Evolutionary conservation across 108 stramenopile genomes (phyloP).

Genomic region (Discostella stelligeroides): DNA sequence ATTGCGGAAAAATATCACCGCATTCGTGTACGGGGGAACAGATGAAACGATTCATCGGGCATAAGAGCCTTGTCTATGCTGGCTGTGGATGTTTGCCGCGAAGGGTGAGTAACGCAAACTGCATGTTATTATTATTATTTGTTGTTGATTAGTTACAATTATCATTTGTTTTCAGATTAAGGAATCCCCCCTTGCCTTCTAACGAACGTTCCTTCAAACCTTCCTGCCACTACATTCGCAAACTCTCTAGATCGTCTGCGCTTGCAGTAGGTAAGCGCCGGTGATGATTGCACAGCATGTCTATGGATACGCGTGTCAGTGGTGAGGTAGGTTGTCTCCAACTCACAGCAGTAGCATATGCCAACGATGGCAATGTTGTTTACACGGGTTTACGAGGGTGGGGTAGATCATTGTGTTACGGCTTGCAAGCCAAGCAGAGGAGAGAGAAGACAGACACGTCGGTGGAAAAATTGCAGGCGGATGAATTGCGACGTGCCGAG

Average conservation of each 20-base stretch:
- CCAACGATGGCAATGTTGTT: constrained; percentile 61
- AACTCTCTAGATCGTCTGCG: constrained; percentile 24
- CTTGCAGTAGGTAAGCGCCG: constrained; percentile 68
- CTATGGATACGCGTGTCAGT: constrained; percentile 75
- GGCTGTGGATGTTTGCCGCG: constrained; percentile 39
- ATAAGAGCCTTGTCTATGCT: constrained; percentile 71
- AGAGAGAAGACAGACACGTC: constrained; percentile 35
- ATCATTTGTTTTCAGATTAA: neutral
- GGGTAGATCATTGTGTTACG: constrained; percentile 82
- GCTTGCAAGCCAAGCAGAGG: constrained; percentile 59
- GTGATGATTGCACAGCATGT: constrained; percentile 74
- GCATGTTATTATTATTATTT: neutral
- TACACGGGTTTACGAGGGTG: constrained; percentile 85
- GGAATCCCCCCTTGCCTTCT: neutral
- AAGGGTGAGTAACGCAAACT: constrained; percentile 19
- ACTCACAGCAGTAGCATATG: constrained; percentile 79
- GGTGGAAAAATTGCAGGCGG: constrained; percentile 39
- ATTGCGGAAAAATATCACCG: constrained; percentile 62
- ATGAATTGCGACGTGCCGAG: constrained; percentile 33
- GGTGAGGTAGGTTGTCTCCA: constrained; percentile 61
- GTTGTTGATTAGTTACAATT: too few species aligned
- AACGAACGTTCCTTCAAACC: neutral
- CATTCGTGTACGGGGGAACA: constrained; percentile 63
- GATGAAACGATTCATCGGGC: constrained; percentile 61
- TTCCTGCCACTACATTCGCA: neutral